phyloP scores from a whole-genome alignment of 306 rosid species.

The Dicorynia guianensis region DNA sequence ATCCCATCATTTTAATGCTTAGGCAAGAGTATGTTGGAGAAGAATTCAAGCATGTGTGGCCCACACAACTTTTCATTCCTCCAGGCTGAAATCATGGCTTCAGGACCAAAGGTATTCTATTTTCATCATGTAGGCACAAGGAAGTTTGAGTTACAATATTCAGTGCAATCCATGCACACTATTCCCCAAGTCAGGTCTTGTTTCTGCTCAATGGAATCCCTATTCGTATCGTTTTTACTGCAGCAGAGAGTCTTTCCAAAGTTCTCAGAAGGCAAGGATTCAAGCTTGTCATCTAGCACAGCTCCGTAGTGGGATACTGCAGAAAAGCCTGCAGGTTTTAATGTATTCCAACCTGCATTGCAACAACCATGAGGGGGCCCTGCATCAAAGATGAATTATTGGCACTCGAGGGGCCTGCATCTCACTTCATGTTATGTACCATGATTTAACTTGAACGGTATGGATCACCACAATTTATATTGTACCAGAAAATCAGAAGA shows the following conservation, averaged over 20 bases:
- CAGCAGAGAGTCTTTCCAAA: slow-evolving; percentile 43
- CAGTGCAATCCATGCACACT: slow-evolving; percentile 45
- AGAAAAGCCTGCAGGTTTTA: slow-evolving; percentile 55
- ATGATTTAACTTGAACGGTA: slow-evolving; percentile 45
- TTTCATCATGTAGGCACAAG: slow-evolving; percentile 32
- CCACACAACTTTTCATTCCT: not conserved
- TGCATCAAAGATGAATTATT: slow-evolving; percentile 44
- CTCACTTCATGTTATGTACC: slow-evolving; percentile 38
- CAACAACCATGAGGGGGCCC: slow-evolving; percentile 49
- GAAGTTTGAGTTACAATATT: slow-evolving; percentile 27
- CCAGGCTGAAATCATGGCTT: slow-evolving; percentile 30
- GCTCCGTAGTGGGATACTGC: slow-evolving; percentile 47
- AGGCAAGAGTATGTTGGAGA: not conserved
- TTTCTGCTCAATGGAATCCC: slow-evolving; percentile 42
- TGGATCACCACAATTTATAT: slow-evolving; percentile 31
- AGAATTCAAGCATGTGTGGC: not conserved
- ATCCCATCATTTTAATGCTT: not conserved
- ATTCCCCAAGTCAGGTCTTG: slow-evolving; percentile 30
- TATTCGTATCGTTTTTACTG: slow-evolving; percentile 32
- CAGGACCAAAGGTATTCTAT: slow-evolving; percentile 16
- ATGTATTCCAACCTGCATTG: slow-evolving; percentile 53
- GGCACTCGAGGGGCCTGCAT: slow-evolving; percentile 38
- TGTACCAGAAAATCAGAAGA: slow-evolving; percentile 12
- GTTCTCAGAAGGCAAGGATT: slow-evolving; percentile 33
- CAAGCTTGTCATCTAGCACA: slow-evolving; percentile 47